Evolutionary conservation across 2,329 filamentous ascomycete species (phyloP).

Genomic region (Periconia macrospinosa): DNA sequence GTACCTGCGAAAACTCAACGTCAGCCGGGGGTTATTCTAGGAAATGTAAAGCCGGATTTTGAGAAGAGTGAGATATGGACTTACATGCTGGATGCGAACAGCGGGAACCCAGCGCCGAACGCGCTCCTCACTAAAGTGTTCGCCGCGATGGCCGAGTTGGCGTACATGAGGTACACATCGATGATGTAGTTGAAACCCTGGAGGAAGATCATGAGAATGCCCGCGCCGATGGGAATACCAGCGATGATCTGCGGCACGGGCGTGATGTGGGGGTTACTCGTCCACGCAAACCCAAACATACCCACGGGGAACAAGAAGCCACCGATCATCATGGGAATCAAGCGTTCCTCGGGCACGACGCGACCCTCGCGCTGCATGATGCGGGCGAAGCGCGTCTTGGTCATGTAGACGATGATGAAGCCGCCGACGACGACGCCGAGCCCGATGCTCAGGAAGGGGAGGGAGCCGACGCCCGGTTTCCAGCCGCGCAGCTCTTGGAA

Average conservation of each 20-base stretch:
- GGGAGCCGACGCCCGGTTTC: slow-evolving; percentile 42
- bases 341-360: slow-evolving; percentile 49
- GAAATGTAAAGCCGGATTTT: no score
- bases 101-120: slow-evolving; percentile 22
- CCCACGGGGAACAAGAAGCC: slow-evolving; percentile 53
- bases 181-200: slow-evolving; percentile 51
- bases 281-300: slow-evolving; percentile 59
- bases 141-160: slow-evolving; percentile 28
- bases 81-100: slow-evolving; percentile 20
- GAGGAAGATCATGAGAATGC: slow-evolving; percentile 51
- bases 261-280: slow-evolving; percentile 47
- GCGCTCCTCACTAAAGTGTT: slow-evolving; percentile 23
- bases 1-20: neutral
- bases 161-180: slow-evolving; percentile 46
- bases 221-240: slow-evolving; percentile 46
- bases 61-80: neutral
- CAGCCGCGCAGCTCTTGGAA: slow-evolving; percentile 39
- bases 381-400: slow-evolving; percentile 38
- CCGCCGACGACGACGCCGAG: slow-evolving; percentile 19
- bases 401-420: slow-evolving; percentile 33
- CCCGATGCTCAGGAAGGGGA: slow-evolving; percentile 33
- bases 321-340: slow-evolving; percentile 56
- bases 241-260: slow-evolving; percentile 48
- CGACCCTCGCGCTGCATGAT: slow-evolving; percentile 32
- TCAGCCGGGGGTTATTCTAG: neutral